Conservation (phyloP, 371 early-diverging fungal species). For the Mortierella sp. region DNA sequence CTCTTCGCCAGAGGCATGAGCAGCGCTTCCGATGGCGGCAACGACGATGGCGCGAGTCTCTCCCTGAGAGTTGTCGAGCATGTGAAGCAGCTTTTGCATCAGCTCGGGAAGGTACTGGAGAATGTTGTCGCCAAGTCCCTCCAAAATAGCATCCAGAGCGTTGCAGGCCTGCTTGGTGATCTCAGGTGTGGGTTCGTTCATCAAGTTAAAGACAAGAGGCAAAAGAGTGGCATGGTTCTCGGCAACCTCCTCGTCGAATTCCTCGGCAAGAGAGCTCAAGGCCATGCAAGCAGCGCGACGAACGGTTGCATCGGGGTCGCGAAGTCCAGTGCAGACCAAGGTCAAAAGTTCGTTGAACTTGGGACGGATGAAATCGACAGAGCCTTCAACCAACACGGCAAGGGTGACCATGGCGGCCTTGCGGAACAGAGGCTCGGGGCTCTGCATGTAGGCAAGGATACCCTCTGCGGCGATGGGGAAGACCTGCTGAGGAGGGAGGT, state of each 20-base stretch:
- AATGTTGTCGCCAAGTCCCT: conserved; percentile 84
- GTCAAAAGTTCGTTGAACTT: conserved; percentile 82
- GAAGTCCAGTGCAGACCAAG: conserved; percentile 82
- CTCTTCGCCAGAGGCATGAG: conserved; percentile 81
- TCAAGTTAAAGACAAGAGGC: conserved; percentile 86
- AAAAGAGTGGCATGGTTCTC: conserved; percentile 84
- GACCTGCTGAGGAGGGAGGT: conserved; percentile 90
- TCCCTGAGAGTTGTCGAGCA: conserved; percentile 76
- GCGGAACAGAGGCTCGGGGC: conserved; percentile 77
- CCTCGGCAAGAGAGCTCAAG: conserved; percentile 85
- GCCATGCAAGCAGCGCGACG: conserved; percentile 93
- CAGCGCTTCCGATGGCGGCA: conserved; percentile 91
- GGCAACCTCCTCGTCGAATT: conserved; percentile 85
- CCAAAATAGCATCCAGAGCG: conserved; percentile 90
- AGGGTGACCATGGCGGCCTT: conserved; percentile 93
- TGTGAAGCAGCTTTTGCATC: conserved; percentile 82
- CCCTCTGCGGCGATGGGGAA: conserved; percentile 83
- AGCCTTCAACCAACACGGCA: conserved; percentile 88
- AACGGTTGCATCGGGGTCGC: conserved; percentile 84
- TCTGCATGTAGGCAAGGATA: conserved; percentile 84
- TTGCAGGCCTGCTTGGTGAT: conserved; percentile 87
- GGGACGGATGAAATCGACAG: conserved; percentile 86
- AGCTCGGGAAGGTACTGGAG: conserved; percentile 85
- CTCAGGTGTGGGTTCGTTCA: conserved; percentile 80
- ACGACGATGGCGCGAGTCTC: conserved; percentile 82